Percentiles rank a stretch among this genome's conserved stretches.
These are phyloP conservation scores for Fusarium sp. DNA, from an alignment of 2,329 filamentous ascomycete species.

Conservation along the genomic window DNA sequence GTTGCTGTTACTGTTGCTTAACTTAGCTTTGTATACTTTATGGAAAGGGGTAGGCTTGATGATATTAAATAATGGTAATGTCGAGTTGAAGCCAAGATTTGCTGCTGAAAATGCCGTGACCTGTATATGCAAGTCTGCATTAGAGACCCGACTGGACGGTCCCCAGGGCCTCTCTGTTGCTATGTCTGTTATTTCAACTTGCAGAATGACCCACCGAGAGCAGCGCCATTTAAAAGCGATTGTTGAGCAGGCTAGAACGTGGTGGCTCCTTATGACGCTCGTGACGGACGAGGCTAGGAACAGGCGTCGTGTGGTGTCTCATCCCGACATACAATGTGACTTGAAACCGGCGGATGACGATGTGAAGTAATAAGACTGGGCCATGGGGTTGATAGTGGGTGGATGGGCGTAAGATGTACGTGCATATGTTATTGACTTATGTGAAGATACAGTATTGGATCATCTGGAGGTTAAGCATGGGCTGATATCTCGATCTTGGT, in stretches of 20 bases:
- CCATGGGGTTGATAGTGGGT: conserved; percentile 4
- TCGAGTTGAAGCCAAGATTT: conserved; percentile 22
- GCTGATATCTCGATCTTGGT: conserved; percentile 24
- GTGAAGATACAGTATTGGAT: background rate
- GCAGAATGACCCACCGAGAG: background rate
- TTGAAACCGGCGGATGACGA: conserved; percentile 29
- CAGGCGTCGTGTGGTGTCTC: conserved; percentile 19
- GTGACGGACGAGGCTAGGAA: conserved; percentile 19
- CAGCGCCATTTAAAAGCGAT: background rate
- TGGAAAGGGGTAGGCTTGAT: conserved; percentile 21
- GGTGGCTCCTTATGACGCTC: conserved; percentile 15
- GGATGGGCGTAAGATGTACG: background rate
- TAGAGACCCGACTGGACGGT: background rate
- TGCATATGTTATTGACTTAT: background rate
- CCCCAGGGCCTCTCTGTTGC: background rate
- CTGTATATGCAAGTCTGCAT: background rate
- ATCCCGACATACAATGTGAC: conserved; percentile 33
- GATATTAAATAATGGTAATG: conserved; percentile 47
- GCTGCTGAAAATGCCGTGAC: background rate
- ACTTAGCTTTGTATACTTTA: conserved; percentile 5
- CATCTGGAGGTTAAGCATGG: conserved; percentile 25
- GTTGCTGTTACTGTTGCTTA: conserved; percentile 5
- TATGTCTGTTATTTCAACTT: background rate
- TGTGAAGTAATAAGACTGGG: background rate
- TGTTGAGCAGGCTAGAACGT: background rate